Base-by-base conservation (phyloP, 148 eudicot species). In the Limonium bicolor region DNA sequence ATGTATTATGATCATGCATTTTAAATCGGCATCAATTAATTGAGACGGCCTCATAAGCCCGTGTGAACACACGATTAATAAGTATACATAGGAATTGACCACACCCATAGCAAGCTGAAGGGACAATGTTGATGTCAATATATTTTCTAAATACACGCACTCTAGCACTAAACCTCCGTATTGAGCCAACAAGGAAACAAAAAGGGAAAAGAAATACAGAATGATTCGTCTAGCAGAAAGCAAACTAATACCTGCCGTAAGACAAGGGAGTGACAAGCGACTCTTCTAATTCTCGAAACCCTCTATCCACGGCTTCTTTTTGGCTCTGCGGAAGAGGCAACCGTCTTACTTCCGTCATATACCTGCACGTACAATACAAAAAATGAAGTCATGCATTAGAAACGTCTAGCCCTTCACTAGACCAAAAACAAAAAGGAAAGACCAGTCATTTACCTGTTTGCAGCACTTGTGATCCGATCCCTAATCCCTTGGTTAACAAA, bases 401-500 rank as follows among this genome's bases (percentile, higher is more conserved):
- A 4, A 26, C 6, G 5, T 3, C 15, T 24, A 8, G 22, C 41
- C 41, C 20, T 37, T 17, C 9, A 17, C 21, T 37, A 6, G 6
- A 14, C 40, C 40, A 36, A 18, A 36, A 38, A 7, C 38, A 34
- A 34, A 6, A 15, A 34, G n/a, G 13, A 11, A 34, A 34, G 12
- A 34, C 2, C 6, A 13, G 41, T 10, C 11, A 47, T 13, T 49
- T 41, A 84, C 99, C 95, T 73, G 61, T 90, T 90, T 55, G 94
- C 87, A 11, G 99, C 95, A 69, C 88, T 85, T 11, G 84, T 63
- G 44, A 90, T 85, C 73, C 85, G 84, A 64, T 85, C 99, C 7
- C 94, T 76, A 48, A 76, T 71, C 37, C 95, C 82, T 66, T 85
- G 85, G 56, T 78, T 85, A 33, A 67, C 47, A 46, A 58, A 50